A percentile compares a stretch with the other conserved stretches of the same genome.
Conservation (phyloP, 768 basidiomycete species). For the Tylopilus vinaceipallidus region DNA sequence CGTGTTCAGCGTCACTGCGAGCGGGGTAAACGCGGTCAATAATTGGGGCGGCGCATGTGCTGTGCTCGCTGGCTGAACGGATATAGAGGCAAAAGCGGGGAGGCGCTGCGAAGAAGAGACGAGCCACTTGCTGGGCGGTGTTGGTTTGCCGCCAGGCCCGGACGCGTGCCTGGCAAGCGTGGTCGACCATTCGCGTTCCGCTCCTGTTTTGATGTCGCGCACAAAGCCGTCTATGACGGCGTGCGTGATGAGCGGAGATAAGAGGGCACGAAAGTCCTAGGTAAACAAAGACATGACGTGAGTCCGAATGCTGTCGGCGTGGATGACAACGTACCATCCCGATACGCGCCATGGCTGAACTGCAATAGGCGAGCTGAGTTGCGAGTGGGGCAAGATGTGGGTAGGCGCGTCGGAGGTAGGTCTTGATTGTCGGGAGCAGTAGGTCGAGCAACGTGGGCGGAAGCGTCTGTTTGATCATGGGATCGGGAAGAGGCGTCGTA, state of each 20-base stretch:
- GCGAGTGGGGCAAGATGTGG: conserved; percentile 77
- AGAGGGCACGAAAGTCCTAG: conserved; percentile 64
- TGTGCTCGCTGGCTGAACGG: conserved; percentile 27
- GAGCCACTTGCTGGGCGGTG: conserved; percentile 52
- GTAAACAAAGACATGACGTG: background rate
- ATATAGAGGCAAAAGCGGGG: conserved; percentile 24
- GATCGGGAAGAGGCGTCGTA: conserved; percentile 22
- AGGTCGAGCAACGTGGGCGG: conserved; percentile 37
- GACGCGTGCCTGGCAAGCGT: conserved; percentile 24
- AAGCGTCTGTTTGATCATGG: conserved; percentile 30
- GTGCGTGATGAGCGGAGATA: conserved; percentile 62
- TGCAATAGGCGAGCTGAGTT: conserved; percentile 92
- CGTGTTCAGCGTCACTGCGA: conserved; percentile 73
- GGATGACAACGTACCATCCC: conserved; percentile 55
- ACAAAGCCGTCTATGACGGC: conserved; percentile 60
- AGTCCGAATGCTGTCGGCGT: background rate
- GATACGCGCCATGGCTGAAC: conserved; percentile 86
- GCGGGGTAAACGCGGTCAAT: conserved; percentile 69
- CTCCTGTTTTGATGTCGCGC: conserved; percentile 37
- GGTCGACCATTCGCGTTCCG: conserved; percentile 36
- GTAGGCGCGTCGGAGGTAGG: conserved; percentile 58
- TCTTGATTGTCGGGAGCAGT: conserved; percentile 65
- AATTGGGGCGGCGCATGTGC: conserved; percentile 70
- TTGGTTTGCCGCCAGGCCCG: conserved; percentile 12
- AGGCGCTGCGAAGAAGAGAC: conserved; percentile 37